phyloP scores from a whole-genome alignment of 306 rosid genomes.

The Cicer judaicum region DNA sequence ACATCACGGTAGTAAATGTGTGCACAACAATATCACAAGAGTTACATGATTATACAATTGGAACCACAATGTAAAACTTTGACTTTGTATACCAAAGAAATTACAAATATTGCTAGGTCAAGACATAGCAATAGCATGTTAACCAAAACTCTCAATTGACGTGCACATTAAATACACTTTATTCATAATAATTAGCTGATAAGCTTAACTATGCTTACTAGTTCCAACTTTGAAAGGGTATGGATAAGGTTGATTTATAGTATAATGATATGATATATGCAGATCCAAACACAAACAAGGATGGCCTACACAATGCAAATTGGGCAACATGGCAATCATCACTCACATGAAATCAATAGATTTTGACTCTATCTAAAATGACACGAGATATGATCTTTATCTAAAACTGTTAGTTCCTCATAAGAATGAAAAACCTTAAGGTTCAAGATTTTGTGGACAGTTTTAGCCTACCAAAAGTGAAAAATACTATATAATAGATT shows the following conservation, averaged over 20 bases:
- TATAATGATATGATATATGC: background rate
- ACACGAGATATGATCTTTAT: slow-evolving; percentile 19
- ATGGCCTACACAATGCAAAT: slow-evolving; percentile 44
- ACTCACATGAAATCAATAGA: background rate
- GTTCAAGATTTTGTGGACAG: slow-evolving; percentile 29
- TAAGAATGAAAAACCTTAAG: slow-evolving; percentile 3
- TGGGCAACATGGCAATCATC: slow-evolving; percentile 31
- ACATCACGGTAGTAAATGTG: background rate
- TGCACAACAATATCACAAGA: too few species aligned
- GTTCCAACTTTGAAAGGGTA: background rate
- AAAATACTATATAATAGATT: slow-evolving; percentile 9
- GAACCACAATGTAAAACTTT: background rate
- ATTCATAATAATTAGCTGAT: background rate
- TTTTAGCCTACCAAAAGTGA: slow-evolving; percentile 20
- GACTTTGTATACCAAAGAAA: too few species aligned
- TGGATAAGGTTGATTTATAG: slow-evolving; percentile 36
- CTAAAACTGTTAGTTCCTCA: slow-evolving; percentile 30
- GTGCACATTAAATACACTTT: background rate
- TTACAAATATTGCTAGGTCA: background rate
- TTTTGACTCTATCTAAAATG: slow-evolving; percentile 20
- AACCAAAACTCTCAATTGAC: background rate
- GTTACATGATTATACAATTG: too few species aligned
- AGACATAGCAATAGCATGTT: background rate
- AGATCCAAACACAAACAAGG: background rate
- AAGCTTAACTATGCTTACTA: background rate